Conservation (phyloP, 495 filamentous ascomycete species). For the Talaromyces ruber region DNA sequence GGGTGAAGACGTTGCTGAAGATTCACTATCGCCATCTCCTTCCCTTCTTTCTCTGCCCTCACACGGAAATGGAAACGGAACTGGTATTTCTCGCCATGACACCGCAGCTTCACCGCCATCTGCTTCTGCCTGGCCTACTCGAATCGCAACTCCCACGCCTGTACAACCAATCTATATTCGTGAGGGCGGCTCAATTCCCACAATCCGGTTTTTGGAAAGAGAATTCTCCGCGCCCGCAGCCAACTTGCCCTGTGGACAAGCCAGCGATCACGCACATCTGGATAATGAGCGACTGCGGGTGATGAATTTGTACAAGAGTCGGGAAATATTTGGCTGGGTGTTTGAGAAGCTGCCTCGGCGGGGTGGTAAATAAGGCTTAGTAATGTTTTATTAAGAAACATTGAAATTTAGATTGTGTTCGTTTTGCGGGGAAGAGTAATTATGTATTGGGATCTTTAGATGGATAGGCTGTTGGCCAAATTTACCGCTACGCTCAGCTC, state of each 20-base stretch:
- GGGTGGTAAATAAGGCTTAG: background rate
- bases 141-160: background rate
- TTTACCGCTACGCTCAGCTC: too few relatives aligned
- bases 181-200: constrained; percentile 90
- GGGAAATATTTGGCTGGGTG: constrained; percentile 82
- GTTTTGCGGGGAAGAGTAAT: background rate
- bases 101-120: background rate
- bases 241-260: constrained; percentile 90
- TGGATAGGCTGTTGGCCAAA: background rate
- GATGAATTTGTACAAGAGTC: constrained; percentile 80
- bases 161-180: constrained; percentile 71
- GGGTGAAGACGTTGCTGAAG: constrained; percentile 21
- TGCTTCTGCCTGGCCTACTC: background rate
- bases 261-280: constrained; percentile 88
- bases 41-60: background rate
- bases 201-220: constrained; percentile 89
- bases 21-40: constrained; percentile 11
- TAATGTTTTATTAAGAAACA: background rate
- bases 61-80: background rate
- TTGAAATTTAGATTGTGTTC: background rate
- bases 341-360: constrained; percentile 58
- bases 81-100: background rate
- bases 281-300: constrained; percentile 88
- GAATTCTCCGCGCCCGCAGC: constrained; percentile 89
- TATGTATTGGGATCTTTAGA: background rate